These are phyloP conservation scores for Blepharisma japonicum DNA, from an alignment of 73 alveolate species.

Conservation along the genomic window DNA sequence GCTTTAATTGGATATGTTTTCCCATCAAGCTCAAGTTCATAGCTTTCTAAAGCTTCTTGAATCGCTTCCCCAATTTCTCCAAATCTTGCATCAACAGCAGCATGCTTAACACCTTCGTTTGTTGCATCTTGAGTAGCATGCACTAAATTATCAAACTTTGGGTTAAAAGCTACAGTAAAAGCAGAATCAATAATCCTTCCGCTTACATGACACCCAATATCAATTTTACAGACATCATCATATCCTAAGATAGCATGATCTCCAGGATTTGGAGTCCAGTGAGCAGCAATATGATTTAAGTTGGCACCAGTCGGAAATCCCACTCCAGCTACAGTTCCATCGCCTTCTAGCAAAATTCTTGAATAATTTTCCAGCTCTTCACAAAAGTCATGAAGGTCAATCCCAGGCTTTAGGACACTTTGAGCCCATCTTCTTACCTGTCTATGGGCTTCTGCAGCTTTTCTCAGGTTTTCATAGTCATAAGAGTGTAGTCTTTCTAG, in stretches of 20 bases:
- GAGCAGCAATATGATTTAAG: conserved; percentile 92
- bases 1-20: conserved; percentile 84
- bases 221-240: conserved; percentile 91
- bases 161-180: conserved; percentile 93
- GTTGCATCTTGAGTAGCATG: conserved; percentile 96
- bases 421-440: conserved; percentile 92
- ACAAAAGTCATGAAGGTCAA: conserved; percentile 83
- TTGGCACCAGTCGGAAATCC: conserved; percentile 96
- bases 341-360: conserved; percentile 71
- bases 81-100: conserved; percentile 96
- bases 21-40: conserved; percentile 89
- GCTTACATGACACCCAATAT: conserved; percentile 92
- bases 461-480: conserved; percentile 78
- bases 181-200: conserved; percentile 94
- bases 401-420: conserved; percentile 87
- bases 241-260: conserved; percentile 71
- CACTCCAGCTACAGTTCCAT: conserved; percentile 85
- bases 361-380: conserved; percentile 82
- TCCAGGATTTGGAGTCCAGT: conserved; percentile 92
- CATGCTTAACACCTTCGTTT: conserved; percentile 84
- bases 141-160: conserved; percentile 81
- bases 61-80: conserved; percentile 96
- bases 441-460: conserved; percentile 97
- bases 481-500: conserved; percentile 68
- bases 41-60: conserved; percentile 95